Percentiles rank a stretch among this genome's conserved stretches.
Conservation (phyloP, 352 stramenopile genomes). For the Pythium dissotocum region DNA sequence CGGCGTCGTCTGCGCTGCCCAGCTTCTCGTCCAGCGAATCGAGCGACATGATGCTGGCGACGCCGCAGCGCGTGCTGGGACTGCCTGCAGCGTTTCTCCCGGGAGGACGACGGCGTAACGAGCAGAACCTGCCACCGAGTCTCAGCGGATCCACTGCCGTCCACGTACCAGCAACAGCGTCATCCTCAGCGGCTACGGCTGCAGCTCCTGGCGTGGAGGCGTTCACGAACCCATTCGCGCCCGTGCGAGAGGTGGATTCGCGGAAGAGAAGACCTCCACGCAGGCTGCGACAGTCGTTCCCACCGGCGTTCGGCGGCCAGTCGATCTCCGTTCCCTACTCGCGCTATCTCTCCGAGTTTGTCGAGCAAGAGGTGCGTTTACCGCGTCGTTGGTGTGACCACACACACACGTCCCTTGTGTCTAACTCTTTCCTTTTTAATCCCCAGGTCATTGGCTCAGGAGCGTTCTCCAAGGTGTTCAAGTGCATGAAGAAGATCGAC, state of each 20-base stretch:
- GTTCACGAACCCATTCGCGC: slow-evolving; percentile 75
- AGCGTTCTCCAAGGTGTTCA: slow-evolving; percentile 87
- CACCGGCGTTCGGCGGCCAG: slow-evolving; percentile 38
- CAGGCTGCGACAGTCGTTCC: slow-evolving; percentile 65
- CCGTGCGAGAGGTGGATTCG: slow-evolving; percentile 47
- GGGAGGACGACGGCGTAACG: slow-evolving; percentile 5
- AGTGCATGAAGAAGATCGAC: slow-evolving; percentile 87
- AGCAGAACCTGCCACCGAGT: slow-evolving; percentile 3
- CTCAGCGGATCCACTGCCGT: neutral
- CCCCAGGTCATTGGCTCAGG: slow-evolving; percentile 73
- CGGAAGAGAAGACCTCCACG: slow-evolving; percentile 64
- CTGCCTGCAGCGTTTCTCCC: slow-evolving; percentile 17
- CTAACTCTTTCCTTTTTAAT: neutral
- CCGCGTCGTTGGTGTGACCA: no score
- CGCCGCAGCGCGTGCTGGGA: slow-evolving; percentile 33
- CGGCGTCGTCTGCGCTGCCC: slow-evolving; percentile 26
- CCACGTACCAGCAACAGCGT: neutral
- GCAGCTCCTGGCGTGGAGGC: slow-evolving; percentile 36
- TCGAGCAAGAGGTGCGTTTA: slow-evolving; percentile 59
- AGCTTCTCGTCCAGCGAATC: slow-evolving; percentile 59
- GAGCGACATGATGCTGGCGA: slow-evolving; percentile 34
- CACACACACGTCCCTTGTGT: no score
- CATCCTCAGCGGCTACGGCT: slow-evolving; percentile 4
- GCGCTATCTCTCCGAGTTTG: slow-evolving; percentile 81
- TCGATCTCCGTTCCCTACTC: slow-evolving; percentile 47